Percentiles rank a stretch among this genome's conserved stretches.
phyloP scores from a whole-genome alignment of 1,139 yeast genomes.

The Candida anutae region DNA sequence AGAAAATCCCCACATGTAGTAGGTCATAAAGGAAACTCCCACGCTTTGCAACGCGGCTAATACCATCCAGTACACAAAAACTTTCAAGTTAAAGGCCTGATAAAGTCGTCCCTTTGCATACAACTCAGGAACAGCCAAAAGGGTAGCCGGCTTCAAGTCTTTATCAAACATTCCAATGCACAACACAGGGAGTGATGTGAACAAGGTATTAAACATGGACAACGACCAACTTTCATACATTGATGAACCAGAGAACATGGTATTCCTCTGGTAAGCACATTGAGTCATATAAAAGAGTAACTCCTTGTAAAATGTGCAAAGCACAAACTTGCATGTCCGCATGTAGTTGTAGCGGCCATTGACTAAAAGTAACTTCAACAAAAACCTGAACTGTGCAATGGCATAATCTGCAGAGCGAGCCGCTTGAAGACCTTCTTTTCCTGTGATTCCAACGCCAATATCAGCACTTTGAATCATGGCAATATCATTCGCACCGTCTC shows the following conservation, averaged over 20 bases:
- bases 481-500: conserved; percentile 99
- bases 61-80: conserved; percentile 74
- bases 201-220: conserved; percentile 93
- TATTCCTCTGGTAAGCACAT: conserved; percentile 76
- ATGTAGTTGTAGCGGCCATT: conserved; percentile 95
- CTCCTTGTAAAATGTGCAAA: conserved; percentile 94
- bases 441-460: conserved; percentile 95
- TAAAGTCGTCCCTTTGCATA: conserved; percentile 72
- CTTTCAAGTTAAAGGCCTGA: conserved; percentile 61
- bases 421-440: conserved; percentile 94
- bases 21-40: conserved; percentile 59
- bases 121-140: conserved; percentile 86
- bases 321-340: conserved; percentile 83
- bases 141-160: conserved; percentile 81
- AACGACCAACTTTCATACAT: conserved; percentile 93
- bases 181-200: conserved; percentile 86
- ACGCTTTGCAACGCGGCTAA: conserved; percentile 71
- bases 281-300: conserved; percentile 83
- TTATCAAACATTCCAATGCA: conserved; percentile 95
- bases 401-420: conserved; percentile 94
- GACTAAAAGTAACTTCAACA: conserved; percentile 75
- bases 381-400: conserved; percentile 85
- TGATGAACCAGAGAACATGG: conserved; percentile 89
- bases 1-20: conserved; percentile 60
- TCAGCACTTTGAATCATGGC: conserved; percentile 99